Evolutionary conservation across 2,329 filamentous ascomycete genomes (phyloP).

Genomic region (Nothopassalora personata): DNA sequence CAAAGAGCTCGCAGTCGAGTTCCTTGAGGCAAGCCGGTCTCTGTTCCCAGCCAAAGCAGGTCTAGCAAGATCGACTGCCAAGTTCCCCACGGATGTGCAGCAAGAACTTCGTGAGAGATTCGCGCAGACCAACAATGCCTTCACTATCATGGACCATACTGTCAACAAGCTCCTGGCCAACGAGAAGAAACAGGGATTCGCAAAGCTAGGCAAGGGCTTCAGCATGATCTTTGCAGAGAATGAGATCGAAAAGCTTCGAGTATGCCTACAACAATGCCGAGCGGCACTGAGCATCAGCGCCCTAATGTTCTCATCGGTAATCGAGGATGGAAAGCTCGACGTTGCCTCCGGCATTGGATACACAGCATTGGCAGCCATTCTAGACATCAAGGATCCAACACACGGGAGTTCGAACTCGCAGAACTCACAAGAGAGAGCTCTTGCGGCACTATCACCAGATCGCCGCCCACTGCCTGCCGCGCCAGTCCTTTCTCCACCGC

Average conservation of each 20-base stretch:
- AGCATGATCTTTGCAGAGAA: conserved; percentile 59
- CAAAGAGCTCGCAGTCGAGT: conserved; percentile 57
- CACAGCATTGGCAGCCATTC: conserved; percentile 59
- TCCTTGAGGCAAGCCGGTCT: conserved; percentile 61
- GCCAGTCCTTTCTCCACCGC: background rate
- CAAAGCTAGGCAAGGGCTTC: conserved; percentile 56
- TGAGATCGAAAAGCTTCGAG: conserved; percentile 56
- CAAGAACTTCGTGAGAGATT: conserved; percentile 62
- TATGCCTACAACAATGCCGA: conserved; percentile 53
- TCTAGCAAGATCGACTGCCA: conserved; percentile 49
- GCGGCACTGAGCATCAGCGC: conserved; percentile 54
- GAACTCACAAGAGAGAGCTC: background rate
- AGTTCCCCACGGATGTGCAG: conserved; percentile 56
- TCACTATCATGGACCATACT: conserved; percentile 59
- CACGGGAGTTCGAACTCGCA: background rate
- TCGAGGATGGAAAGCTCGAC: conserved; percentile 53
- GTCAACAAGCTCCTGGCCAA: conserved; percentile 57
- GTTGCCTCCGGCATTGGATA: conserved; percentile 61
- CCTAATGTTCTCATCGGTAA: conserved; percentile 55
- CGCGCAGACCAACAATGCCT: conserved; percentile 55
- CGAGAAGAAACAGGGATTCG: conserved; percentile 57
- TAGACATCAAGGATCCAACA: conserved; percentile 40
- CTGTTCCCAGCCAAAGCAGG: conserved; percentile 66
- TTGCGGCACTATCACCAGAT: conserved; percentile 9
- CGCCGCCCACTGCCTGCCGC: conserved; percentile 5